Evolutionary conservation across 2,329 filamentous ascomycete species (phyloP).

Genomic region (Torrubiella hemipterigena): DNA sequence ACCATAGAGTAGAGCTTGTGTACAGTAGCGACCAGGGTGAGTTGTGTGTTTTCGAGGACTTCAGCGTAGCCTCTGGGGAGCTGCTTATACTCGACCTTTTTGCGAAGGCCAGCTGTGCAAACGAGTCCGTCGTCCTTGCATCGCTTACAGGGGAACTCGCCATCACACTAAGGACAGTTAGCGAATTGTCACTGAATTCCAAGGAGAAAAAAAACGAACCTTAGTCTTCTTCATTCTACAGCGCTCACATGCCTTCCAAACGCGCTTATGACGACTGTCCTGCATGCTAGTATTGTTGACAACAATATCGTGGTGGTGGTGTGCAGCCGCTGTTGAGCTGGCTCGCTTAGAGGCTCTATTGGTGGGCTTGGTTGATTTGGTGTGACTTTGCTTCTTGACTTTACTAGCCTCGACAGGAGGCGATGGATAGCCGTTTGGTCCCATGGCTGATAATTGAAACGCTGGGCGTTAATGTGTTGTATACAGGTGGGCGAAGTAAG

Average conservation of each 20-base stretch:
- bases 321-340: constrained; percentile 19
- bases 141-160: constrained; percentile 53
- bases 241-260: constrained; percentile 56
- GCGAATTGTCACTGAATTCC: constrained; percentile 4
- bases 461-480: too few species aligned
- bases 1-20: constrained; percentile 57
- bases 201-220: constrained; percentile 24
- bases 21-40: constrained; percentile 50
- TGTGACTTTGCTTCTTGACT: constrained; percentile 24
- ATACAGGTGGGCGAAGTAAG: too few species aligned
- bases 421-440: constrained; percentile 34
- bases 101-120: constrained; percentile 50
- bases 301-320: constrained; percentile 24
- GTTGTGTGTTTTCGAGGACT: constrained; percentile 53
- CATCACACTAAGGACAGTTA: constrained; percentile 39
- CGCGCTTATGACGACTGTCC: constrained; percentile 49
- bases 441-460: constrained; percentile 33
- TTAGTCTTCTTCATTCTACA: constrained; percentile 62
- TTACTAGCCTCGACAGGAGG: constrained; percentile 38
- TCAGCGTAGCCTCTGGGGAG: constrained; percentile 52
- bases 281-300: constrained; percentile 19
- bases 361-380: constrained; percentile 36
- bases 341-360: constrained; percentile 41
- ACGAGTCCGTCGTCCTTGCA: constrained; percentile 55
- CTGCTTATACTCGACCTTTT: constrained; percentile 60